A percentile compares a stretch with the other conserved stretches of the same genome.
Conservation (phyloP, 257 asterid species). For the Solanum piurae region DNA sequence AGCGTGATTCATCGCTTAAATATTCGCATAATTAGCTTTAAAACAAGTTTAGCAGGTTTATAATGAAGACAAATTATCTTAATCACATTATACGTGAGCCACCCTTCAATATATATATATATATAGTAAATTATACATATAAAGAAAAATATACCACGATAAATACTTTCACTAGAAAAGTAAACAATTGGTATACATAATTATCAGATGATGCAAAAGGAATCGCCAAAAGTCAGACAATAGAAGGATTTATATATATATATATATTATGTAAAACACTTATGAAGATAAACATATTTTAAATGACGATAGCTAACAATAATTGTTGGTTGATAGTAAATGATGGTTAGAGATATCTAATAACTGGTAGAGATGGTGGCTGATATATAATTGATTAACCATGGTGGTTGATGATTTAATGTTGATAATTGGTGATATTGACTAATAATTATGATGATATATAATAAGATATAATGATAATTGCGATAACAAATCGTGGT, state of each 20-base stretch:
- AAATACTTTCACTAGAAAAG: too few species aligned
- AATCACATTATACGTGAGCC: not conserved
- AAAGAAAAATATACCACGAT: too few species aligned
- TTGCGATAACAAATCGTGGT: not conserved
- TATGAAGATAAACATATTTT: not conserved
- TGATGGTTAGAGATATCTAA: not conserved
- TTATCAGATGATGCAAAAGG: too few species aligned
- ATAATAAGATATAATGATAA: not conserved
- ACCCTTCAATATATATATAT: not conserved
- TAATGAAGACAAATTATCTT: not conserved
- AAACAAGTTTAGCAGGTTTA: not conserved
- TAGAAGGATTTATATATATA: too few species aligned
- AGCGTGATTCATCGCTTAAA: not conserved
- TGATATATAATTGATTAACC: not conserved
- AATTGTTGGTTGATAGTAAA: not conserved
- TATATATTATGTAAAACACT: not conserved
- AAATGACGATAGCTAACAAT: not conserved
- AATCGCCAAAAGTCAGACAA: too few species aligned
- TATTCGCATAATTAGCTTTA: not conserved
- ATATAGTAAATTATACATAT: too few species aligned
- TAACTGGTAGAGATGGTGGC: not conserved
- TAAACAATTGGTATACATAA: too few species aligned
- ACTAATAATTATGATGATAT: not conserved
- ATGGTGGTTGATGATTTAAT: not conserved
- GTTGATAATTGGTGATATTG: not conserved